These are phyloP conservation scores for Agarophyton chilense DNA, from an alignment of 23 red algal genomes.

Conservation along the genomic window DNA sequence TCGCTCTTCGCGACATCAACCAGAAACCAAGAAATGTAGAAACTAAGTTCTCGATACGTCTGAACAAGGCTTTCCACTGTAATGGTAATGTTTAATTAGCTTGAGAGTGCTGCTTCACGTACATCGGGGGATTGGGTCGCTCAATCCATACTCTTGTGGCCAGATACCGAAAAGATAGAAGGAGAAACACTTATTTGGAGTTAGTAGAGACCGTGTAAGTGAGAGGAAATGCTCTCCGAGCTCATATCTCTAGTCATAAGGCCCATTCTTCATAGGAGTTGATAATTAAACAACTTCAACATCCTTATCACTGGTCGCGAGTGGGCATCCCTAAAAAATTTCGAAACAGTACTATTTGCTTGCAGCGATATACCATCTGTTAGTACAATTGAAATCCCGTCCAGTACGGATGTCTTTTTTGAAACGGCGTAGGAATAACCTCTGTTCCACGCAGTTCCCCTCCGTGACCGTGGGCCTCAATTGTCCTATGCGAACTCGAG, in stretches of 20 bases:
- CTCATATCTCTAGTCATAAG: not conserved
- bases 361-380: too few species aligned
- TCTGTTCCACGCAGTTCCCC: too few species aligned
- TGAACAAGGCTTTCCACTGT: conserved; percentile 17
- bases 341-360: too few species aligned
- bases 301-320: too few species aligned
- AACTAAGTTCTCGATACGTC: not conserved
- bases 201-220: not conserved
- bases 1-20: not conserved
- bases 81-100: conserved; percentile 10
- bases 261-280: too few species aligned
- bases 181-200: not conserved
- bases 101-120: conserved; percentile 8
- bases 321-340: too few species aligned
- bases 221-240: conserved; percentile 1
- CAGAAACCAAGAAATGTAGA: not conserved
- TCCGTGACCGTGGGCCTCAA: too few species aligned
- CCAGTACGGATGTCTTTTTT: too few species aligned
- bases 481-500: too few species aligned
- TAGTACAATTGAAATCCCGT: too few species aligned
- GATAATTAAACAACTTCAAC: too few species aligned
- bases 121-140: not conserved
- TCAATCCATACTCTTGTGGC: conserved; percentile 3
- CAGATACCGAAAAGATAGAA: not conserved
- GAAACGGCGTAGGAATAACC: too few species aligned